phyloP scores from a whole-genome alignment of 495 filamentous ascomycete species.

The Tuber magnatum region DNA sequence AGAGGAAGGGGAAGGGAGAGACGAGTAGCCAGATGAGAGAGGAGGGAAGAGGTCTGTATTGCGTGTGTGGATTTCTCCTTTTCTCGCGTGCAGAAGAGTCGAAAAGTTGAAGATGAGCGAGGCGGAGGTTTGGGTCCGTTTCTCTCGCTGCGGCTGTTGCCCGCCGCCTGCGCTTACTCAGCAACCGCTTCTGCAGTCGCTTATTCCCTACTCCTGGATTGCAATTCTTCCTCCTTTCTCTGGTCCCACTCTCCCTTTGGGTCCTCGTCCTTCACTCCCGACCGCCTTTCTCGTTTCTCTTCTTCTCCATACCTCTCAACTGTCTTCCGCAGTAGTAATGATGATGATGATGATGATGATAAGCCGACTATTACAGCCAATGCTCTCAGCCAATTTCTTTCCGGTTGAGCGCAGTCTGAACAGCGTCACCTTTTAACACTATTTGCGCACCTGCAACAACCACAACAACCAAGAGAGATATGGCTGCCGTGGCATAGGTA shows the following conservation, averaged over 20 bases:
- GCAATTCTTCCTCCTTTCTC: background rate
- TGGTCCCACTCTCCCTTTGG: background rate
- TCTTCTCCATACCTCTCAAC: background rate
- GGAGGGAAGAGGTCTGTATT: slow-evolving; percentile 1
- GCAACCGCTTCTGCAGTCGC: slow-evolving; percentile 15
- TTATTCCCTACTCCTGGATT: background rate
- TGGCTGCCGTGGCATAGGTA: slow-evolving; percentile 3
- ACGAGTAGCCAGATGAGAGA: slow-evolving; percentile 4
- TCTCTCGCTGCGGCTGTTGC: slow-evolving; percentile 28
- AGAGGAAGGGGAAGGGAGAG: slow-evolving; percentile 5
- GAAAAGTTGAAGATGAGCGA: slow-evolving; percentile 36
- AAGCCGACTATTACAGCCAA: background rate
- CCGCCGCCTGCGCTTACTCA: slow-evolving; percentile 29
- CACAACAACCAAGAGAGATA: background rate
- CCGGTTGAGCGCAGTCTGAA: background rate
- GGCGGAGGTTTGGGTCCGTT: slow-evolving; percentile 24
- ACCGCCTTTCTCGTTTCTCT: background rate
- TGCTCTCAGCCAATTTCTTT: background rate
- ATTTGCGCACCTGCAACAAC: background rate
- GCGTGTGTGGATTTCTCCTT: slow-evolving; percentile 29
- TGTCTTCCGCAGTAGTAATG: background rate
- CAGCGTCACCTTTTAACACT: background rate
- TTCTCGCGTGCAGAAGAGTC: slow-evolving; percentile 30
- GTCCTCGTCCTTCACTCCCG: background rate
- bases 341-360: background rate